These are phyloP conservation scores for Cyclocybe aegerita DNA, from an alignment of 768 basidiomycete species.

Conservation along the genomic window DNA sequence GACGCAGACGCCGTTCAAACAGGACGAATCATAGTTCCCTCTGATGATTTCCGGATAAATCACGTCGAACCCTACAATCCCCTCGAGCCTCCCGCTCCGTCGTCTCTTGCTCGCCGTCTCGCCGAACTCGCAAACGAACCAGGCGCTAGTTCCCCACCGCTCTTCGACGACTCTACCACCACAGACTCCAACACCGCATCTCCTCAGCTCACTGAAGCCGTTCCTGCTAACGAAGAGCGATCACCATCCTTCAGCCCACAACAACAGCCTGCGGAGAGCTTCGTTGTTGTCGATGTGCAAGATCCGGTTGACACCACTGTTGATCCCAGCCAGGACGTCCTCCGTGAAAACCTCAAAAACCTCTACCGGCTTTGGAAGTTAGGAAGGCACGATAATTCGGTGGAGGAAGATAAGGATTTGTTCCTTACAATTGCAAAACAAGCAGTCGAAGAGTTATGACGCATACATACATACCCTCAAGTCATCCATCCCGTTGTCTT, in stretches of 20 bases:
- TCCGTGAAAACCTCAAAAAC: constrained; percentile 53
- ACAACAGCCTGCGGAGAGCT: constrained; percentile 7
- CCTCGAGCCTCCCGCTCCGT: constrained; percentile 41
- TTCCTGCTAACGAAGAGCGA: constrained; percentile 9
- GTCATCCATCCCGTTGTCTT: background rate
- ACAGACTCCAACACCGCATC: constrained; percentile 17
- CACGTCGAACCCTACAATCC: constrained; percentile 35
- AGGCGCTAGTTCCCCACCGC: constrained; percentile 17
- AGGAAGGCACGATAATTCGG: constrained; percentile 21
- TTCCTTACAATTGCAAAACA: constrained; percentile 39
- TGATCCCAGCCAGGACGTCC: constrained; percentile 32
- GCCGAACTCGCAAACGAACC: constrained; percentile 29
- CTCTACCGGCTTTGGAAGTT: constrained; percentile 62
- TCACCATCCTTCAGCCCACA: constrained; percentile 5
- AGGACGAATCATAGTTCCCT: constrained; percentile 33
- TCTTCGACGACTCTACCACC: constrained; percentile 14
- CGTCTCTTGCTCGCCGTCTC: constrained; percentile 38
- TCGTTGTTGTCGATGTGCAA: constrained; percentile 7
- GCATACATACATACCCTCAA: background rate
- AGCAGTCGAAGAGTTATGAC: constrained; percentile 27
- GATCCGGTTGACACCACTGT: background rate
- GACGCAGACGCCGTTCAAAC: constrained; percentile 10
- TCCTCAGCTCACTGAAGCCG: constrained; percentile 7
- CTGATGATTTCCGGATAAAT: constrained; percentile 25
- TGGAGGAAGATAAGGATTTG: constrained; percentile 25